phyloP scores from a whole-genome alignment of 768 basidiomycete species.

The Tylopilus plumbeoviolaceoides region DNA sequence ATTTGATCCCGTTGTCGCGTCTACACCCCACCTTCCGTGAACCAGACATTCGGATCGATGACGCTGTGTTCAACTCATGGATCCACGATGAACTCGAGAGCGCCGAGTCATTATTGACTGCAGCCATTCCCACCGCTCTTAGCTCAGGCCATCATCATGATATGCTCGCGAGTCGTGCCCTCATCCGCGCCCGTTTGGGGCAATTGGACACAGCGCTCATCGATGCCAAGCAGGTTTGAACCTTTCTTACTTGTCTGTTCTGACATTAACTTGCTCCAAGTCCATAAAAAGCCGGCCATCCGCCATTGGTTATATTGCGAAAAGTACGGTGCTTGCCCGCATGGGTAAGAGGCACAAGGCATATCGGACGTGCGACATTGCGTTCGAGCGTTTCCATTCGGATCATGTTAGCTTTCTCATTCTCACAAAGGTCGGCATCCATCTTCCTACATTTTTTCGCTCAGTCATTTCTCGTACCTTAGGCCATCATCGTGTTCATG shows the following conservation, averaged over 20 bases:
- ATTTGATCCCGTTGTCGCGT: background rate
- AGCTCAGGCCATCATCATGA: background rate
- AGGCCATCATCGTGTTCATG: background rate
- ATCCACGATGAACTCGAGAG: background rate
- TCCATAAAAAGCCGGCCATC: background rate
- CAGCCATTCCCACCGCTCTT: background rate
- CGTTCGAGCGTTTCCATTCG: background rate
- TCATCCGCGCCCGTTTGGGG: background rate
- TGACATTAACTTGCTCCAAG: background rate
- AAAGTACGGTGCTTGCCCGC: background rate
- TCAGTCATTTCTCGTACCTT: background rate
- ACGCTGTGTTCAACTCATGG: background rate
- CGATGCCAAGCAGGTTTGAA: constrained; percentile 1
- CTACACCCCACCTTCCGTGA: background rate
- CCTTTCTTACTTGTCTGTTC: background rate
- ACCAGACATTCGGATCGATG: background rate
- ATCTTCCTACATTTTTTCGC: background rate
- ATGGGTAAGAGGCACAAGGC: background rate
- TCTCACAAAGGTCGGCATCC: background rate
- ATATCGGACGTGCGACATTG: constrained; percentile 3
- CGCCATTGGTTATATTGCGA: constrained; percentile 4
- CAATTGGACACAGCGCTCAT: background rate
- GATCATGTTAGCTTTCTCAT: background rate
- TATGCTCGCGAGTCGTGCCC: background rate
- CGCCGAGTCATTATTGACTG: background rate